Percentiles rank a stretch among this genome's conserved stretches.
phyloP scores from a whole-genome alignment of 345 rosid species.

The Hibiscus mutabilis region DNA sequence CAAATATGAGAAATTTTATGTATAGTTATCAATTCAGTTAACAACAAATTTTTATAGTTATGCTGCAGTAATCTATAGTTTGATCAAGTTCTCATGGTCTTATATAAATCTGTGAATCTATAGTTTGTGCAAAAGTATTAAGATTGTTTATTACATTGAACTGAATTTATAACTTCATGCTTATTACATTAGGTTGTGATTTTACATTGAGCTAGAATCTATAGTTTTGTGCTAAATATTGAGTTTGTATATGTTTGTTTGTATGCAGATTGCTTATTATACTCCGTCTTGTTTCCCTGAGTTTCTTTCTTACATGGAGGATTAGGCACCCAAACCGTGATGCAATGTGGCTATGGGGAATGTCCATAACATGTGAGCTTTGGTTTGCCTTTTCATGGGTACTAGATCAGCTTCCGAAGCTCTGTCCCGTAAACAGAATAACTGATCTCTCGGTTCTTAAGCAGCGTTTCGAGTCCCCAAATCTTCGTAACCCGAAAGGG shows the following conservation, averaged over 20 bases:
- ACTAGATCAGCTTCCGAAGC: slow-evolving; percentile 73
- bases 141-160: too few species aligned
- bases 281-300: slow-evolving; percentile 55
- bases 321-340: slow-evolving; percentile 58
- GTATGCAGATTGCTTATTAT: slow-evolving; percentile 44
- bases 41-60: too few species aligned
- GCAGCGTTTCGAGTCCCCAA: slow-evolving; percentile 62
- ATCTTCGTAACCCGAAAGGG: slow-evolving; percentile 69
- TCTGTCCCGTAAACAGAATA: slow-evolving; percentile 65
- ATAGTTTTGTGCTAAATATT: too few species aligned
- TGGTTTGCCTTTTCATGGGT: slow-evolving; percentile 85
- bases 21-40: too few species aligned
- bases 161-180: too few species aligned
- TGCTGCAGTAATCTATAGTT: neutral
- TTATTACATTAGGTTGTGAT: too few species aligned
- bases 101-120: too few species aligned
- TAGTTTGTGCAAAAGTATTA: too few species aligned
- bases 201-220: too few species aligned
- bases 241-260: neutral
- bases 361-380: slow-evolving; percentile 63
- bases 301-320: slow-evolving; percentile 65
- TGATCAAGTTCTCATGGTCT: neutral
- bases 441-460: slow-evolving; percentile 57
- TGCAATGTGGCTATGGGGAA: slow-evolving; percentile 78
- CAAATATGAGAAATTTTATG: too few species aligned